These are phyloP conservation scores for Pythium pectinolyticum DNA, from an alignment of 352 stramenopile species.

Conservation along the genomic window DNA sequence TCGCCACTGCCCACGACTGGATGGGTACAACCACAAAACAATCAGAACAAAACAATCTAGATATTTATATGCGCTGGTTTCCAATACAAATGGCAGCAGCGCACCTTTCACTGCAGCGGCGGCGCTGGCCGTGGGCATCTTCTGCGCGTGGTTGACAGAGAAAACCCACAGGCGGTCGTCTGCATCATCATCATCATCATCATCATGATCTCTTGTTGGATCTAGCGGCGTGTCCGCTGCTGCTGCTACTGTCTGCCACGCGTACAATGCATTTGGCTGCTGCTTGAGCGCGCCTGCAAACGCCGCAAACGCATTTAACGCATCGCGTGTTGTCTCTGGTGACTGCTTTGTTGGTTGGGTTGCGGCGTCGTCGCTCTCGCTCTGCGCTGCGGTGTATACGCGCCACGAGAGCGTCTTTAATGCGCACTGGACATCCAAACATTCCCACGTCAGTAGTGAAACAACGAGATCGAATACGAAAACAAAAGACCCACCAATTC, in stretches of 20 bases:
- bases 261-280: constrained; percentile 15
- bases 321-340: background rate
- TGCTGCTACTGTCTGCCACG: constrained; percentile 18
- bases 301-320: constrained; percentile 8
- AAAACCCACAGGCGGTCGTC: constrained; percentile 17
- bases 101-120: constrained; percentile 7
- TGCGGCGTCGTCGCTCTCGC: background rate
- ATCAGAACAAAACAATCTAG: background rate
- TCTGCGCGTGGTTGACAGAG: constrained; percentile 16
- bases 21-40: background rate
- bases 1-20: constrained; percentile 11
- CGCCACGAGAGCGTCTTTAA: constrained; percentile 25
- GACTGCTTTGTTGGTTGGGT: background rate
- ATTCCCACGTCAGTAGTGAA: background rate
- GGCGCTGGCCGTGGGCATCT: constrained; percentile 2
- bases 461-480: background rate
- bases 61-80: background rate
- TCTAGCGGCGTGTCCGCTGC: no score
- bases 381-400: constrained; percentile 4
- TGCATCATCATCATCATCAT: background rate
- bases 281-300: constrained; percentile 5
- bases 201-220: no score
- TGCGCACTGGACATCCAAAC: constrained; percentile 5
- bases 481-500: constrained; percentile 21
- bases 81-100: background rate